Percentiles rank a stretch among this genome's conserved stretches.
These are phyloP conservation scores for Mucor racemosus DNA, from an alignment of 371 early-diverging fungal genomes.

Conservation along the genomic window DNA sequence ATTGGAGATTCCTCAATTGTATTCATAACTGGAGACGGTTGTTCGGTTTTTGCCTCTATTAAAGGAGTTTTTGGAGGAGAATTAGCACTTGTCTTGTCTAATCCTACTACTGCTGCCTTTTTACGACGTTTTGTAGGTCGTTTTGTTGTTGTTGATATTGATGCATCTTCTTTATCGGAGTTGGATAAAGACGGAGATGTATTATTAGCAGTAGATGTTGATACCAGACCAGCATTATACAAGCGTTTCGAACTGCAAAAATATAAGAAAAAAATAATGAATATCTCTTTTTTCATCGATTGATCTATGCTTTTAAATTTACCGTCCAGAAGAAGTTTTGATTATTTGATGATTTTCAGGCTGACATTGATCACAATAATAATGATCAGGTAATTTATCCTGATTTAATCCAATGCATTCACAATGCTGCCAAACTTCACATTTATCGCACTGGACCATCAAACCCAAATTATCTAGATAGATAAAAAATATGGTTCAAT, in stretches of 20 bases:
- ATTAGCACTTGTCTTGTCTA: neutral
- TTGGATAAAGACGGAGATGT: slow-evolving; percentile 9
- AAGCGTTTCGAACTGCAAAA: slow-evolving; percentile 21
- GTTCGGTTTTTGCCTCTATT: neutral
- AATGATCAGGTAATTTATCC: slow-evolving; percentile 79
- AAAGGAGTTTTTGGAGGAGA: neutral
- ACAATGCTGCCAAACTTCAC: slow-evolving; percentile 92
- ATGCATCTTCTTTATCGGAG: slow-evolving; percentile 5
- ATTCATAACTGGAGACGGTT: neutral
- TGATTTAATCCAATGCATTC: slow-evolving; percentile 77
- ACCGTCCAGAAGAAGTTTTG: slow-evolving; percentile 38
- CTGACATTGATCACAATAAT: slow-evolving; percentile 87
- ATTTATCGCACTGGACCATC: slow-evolving; percentile 91
- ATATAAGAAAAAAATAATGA: slow-evolving; percentile 1
- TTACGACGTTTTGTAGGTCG: slow-evolving; percentile 16
- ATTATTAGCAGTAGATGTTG: slow-evolving; percentile 7
- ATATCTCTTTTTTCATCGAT: neutral
- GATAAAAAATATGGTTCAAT: neutral
- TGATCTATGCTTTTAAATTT: neutral
- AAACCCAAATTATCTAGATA: slow-evolving; percentile 69
- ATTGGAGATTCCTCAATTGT: neutral
- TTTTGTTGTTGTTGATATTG: neutral
- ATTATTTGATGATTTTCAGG: slow-evolving; percentile 73
- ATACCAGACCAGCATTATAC: slow-evolving; percentile 11
- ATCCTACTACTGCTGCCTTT: neutral